Percentiles rank a stretch among this genome's conserved stretches.
Evolutionary conservation across 768 basidiomycete species (phyloP).

Genomic region (Boletus subparvulus): DNA sequence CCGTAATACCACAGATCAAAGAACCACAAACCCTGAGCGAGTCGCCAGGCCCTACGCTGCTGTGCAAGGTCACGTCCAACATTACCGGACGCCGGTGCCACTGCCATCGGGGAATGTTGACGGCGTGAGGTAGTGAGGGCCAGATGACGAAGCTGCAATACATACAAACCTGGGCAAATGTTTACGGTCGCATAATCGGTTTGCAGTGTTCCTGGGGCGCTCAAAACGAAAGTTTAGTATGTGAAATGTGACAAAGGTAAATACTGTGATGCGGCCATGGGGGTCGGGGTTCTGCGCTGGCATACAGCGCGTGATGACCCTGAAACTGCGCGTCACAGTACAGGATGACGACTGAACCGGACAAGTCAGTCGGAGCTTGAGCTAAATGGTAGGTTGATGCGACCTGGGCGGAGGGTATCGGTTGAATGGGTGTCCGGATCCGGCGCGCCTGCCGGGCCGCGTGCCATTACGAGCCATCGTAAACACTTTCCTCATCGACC

Average conservation of each 20-base stretch:
- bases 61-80: conserved; percentile 14
- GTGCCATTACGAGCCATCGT: neutral
- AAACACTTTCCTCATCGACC: neutral
- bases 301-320: conserved; percentile 22
- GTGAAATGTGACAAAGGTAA: conserved; percentile 7
- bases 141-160: conserved; percentile 5
- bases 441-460: conserved; percentile 6
- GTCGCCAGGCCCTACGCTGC: conserved; percentile 10
- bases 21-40: conserved; percentile 20
- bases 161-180: conserved; percentile 6
- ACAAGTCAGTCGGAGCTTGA: conserved; percentile 21
- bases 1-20: conserved; percentile 9
- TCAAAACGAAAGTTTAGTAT: neutral
- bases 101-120: conserved; percentile 6
- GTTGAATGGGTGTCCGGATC: conserved; percentile 3
- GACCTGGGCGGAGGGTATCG: conserved; percentile 31
- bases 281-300: conserved; percentile 17
- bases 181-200: conserved; percentile 1
- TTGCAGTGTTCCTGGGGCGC: neutral
- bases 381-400: conserved; percentile 21
- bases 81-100: conserved; percentile 9
- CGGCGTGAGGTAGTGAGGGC: conserved; percentile 13
- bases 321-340: conserved; percentile 14
- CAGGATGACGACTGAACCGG: conserved; percentile 8
- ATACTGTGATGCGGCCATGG: conserved; percentile 10